These are phyloP conservation scores for Flaveria bidentis DNA, from an alignment of 129 eudicot genomes.

Conservation along the genomic window DNA sequence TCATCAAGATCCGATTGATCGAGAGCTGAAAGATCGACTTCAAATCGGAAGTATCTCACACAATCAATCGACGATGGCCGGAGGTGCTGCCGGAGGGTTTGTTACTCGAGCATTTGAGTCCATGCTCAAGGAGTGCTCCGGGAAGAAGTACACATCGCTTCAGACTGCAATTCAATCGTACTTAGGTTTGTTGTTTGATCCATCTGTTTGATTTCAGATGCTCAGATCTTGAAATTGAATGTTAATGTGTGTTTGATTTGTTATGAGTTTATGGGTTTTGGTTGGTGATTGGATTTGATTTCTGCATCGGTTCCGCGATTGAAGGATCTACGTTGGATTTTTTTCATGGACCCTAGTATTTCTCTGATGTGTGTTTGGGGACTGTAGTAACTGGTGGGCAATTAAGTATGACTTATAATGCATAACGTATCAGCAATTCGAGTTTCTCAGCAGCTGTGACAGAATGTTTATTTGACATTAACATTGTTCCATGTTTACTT, in stretches of 20 bases:
- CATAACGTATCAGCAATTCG: background rate
- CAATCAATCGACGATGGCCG: slow-evolving; percentile 54
- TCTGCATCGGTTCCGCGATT: slow-evolving; percentile 10
- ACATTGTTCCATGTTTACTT: background rate
- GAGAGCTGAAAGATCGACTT: slow-evolving; percentile 19
- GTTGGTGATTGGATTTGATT: slow-evolving; percentile 3
- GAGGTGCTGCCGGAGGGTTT: slow-evolving; percentile 96
- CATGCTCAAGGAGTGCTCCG: slow-evolving; percentile 89
- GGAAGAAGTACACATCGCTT: slow-evolving; percentile 65
- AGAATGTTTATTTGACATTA: slow-evolving; percentile 13
- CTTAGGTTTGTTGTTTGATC: slow-evolving; percentile 54
- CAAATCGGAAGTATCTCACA: slow-evolving; percentile 11
- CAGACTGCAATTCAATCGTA: slow-evolving; percentile 72
- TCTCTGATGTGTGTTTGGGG: slow-evolving; percentile 22
- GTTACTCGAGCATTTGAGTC: slow-evolving; percentile 87
- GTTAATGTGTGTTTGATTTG: slow-evolving; percentile 10
- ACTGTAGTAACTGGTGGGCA: background rate
- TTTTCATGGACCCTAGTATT: slow-evolving; percentile 21
- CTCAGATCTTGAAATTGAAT: slow-evolving; percentile 19
- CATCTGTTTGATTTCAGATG: slow-evolving; percentile 15
- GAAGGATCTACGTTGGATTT: slow-evolving; percentile 17
- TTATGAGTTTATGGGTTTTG: background rate
- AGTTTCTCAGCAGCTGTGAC: background rate
- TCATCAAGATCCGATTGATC: slow-evolving; percentile 12
- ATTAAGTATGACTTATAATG: slow-evolving; percentile 10